Base-by-base conservation (phyloP, 176 grass and related monocot species). In the Ensete ventricosum region DNA sequence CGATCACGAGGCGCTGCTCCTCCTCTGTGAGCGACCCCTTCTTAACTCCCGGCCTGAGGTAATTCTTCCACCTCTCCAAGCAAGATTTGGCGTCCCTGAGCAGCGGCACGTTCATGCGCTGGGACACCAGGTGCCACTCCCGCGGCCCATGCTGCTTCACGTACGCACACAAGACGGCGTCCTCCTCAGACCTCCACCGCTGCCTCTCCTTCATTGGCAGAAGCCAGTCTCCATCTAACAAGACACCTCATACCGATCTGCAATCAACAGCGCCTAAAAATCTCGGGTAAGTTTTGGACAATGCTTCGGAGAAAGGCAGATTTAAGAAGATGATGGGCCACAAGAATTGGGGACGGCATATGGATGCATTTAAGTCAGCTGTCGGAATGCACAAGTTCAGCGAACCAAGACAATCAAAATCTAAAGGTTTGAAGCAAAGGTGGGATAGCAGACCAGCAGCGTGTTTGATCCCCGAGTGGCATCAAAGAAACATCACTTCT, bases 1-100 rank as follows among this genome's bases (percentile, higher is more conserved):
- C 64, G 86, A 95, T 95, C 1, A 99, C 91, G 1, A 91, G 91
- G 0, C 81, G 91, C 78, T 99, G 96, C 86, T 99, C 96, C 43
- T 99, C 96, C 54, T 99, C 96, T 8, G 91, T 83, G 48, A 99
- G 88, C 1, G 91, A 89, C 0, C 96, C 96, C 49, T 99, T 99
- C 82, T 99, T 99, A 79, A 95, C 91, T 1, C 96, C 96, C 0
- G 91, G 96, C 0, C 86, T 84, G 48, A 95, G 96, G 82, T 99
- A 99, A 84, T 99, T 99, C 88, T 99, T 99, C 96, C 96, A 99
- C 20, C 96, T 80, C 82, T 99, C 96, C 0, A 88, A 82, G 83
- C 96, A 99, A 22, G 96, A 99, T 55, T 99, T 99, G 76, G 96
- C 96, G 81, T 99, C 96, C 53, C 96, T 82, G 60, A 89, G 76